phyloP scores from a whole-genome alignment of 2,329 filamentous ascomycete genomes.

The Metarhizium humberi region DNA sequence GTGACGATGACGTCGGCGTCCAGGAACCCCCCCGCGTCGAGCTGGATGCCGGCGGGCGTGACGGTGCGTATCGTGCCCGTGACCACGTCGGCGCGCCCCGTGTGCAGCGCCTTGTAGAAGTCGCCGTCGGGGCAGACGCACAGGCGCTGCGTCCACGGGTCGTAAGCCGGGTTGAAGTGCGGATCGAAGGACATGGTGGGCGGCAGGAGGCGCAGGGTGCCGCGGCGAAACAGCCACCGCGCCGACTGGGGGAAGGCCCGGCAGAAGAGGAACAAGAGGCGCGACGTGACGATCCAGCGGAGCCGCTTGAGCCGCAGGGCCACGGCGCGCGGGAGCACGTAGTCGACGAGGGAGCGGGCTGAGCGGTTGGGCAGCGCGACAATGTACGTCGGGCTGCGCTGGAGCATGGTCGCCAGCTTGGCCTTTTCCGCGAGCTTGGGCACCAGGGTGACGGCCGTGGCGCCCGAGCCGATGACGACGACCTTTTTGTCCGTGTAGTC shows the following conservation, averaged over 20 bases:
- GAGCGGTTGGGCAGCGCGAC: conserved; percentile 36
- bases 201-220: conserved; percentile 38
- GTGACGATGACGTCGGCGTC: conserved; percentile 54
- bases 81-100: conserved; percentile 28
- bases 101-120: conserved; percentile 33
- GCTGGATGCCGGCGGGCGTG: conserved; percentile 31
- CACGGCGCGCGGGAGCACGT: conserved; percentile 31
- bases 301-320: conserved; percentile 35
- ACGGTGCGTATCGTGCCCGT: conserved; percentile 37
- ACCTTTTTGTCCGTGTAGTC: conserved; percentile 56
- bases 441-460: conserved; percentile 57
- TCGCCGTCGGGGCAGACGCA: conserved; percentile 46
- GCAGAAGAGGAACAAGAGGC: conserved; percentile 37
- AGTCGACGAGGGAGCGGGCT: conserved; percentile 25
- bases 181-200: conserved; percentile 35
- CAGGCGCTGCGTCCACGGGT: conserved; percentile 59
- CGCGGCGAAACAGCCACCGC: conserved; percentile 30
- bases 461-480: conserved; percentile 57
- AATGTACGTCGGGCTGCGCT: conserved; percentile 57
- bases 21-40: conserved; percentile 33
- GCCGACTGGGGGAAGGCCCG: conserved; percentile 36
- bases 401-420: conserved; percentile 56
- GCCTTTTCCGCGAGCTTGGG: conserved; percentile 50
- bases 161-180: conserved; percentile 45
- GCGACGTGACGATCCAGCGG: conserved; percentile 34